Conservation (phyloP, 257 asterid genomes). For the Solanum lignicaule region DNA sequence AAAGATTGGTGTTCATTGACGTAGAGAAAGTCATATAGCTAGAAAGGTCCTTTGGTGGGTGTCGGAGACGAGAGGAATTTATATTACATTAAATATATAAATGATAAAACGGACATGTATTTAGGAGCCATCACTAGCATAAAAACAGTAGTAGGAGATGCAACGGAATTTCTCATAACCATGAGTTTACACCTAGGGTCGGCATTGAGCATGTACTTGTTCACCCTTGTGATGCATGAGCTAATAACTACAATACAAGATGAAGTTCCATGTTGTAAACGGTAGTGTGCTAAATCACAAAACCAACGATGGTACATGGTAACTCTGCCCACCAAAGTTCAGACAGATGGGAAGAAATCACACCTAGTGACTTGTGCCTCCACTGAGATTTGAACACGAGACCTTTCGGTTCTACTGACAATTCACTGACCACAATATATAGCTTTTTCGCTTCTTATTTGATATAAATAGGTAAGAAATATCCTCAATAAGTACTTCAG, state of each 20-base stretch:
- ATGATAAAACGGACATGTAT: not conserved
- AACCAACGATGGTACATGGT: not conserved
- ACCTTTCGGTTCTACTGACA: not conserved
- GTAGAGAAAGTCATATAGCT: not conserved
- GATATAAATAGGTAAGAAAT: not conserved
- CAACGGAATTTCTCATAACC: not conserved
- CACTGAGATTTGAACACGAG: not conserved
- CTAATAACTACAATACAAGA: not conserved
- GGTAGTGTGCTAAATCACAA: not conserved
- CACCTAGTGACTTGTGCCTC: not conserved
- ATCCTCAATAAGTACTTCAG: not conserved
- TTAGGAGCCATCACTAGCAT: not conserved
- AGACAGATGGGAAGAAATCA: not conserved
- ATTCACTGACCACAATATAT: not conserved
- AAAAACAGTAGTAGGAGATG: not conserved
- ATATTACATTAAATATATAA: not conserved
- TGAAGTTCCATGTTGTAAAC: not conserved
- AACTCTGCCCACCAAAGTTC: not conserved
- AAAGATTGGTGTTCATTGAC: not conserved
- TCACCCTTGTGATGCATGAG: not conserved
- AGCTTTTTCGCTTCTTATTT: not conserved
- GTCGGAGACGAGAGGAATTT: not conserved
- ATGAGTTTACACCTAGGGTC: not conserved
- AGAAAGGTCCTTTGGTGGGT: not conserved
- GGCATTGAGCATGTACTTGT: not conserved